Percentiles rank a stretch among this genome's conserved stretches.
These are phyloP conservation scores for Tolypocladium tropicale DNA, from an alignment of 2,329 filamentous ascomycete genomes.

Conservation along the genomic window DNA sequence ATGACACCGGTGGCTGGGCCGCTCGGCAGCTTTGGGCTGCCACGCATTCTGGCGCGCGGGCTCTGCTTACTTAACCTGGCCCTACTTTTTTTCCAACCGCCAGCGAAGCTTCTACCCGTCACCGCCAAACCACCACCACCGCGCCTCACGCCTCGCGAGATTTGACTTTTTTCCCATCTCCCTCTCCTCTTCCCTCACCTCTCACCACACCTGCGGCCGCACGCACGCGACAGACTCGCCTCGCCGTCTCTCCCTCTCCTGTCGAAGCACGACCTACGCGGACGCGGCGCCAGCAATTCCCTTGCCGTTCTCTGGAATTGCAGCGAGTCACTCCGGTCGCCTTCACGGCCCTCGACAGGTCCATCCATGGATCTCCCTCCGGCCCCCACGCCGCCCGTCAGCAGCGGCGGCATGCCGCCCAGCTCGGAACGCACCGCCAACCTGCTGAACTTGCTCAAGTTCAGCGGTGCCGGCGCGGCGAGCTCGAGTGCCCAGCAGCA, in stretches of 20 bases:
- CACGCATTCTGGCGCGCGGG: neutral
- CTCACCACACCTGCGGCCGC: neutral
- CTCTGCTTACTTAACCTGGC: neutral
- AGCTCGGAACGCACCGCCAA: constrained; percentile 40
- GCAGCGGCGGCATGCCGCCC: constrained; percentile 25
- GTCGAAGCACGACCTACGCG: neutral
- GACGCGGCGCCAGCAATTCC: neutral
- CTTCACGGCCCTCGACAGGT: constrained; percentile 1
- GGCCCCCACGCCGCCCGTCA: constrained; percentile 38
- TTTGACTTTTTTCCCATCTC: neutral
- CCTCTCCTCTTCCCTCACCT: neutral
- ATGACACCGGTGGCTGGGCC: neutral
- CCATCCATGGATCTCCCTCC: constrained; percentile 34
- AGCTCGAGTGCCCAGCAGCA: constrained; percentile 22
- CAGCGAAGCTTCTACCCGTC: neutral
- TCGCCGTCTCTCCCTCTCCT: neutral
- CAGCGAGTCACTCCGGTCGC: neutral
- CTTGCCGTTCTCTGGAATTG: neutral
- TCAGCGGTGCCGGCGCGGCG: constrained; percentile 30
- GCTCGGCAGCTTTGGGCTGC: constrained; percentile 1
- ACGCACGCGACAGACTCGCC: neutral
- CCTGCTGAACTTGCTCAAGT: constrained; percentile 52
- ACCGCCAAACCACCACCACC: neutral
- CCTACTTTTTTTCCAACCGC: neutral
- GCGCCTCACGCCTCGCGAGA: neutral